Base-by-base conservation (phyloP, 1,284 basidiomycete genomes). In the Dichomitus squalens region DNA sequence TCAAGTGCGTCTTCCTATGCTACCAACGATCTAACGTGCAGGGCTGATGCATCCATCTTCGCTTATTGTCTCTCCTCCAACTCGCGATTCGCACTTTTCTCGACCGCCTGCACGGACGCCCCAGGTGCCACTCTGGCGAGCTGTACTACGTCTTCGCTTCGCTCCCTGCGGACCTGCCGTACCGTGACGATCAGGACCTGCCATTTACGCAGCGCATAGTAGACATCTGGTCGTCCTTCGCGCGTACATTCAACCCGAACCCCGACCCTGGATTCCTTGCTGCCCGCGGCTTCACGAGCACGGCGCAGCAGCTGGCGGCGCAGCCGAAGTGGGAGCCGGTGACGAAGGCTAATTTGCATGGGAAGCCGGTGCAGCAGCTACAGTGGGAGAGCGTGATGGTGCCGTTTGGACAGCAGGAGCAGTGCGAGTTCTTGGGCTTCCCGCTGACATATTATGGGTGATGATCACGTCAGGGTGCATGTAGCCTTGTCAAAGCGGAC, bases 91-190 rank as follows among this genome's bases (percentile, higher is more conserved):
- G 5, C 16, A n/a, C 31, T 33, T 33, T 6, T 12, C 31, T 12
- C 31, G 31, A 6, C 7, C 16, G 25, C 25, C 29, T 25, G 16
- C 41, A 44, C 41, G 11, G 25, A 44, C 25, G 23, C 41, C 16
- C 4, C 58, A 73, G 72, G 58, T 78, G 75, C 49, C 76, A 77
- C 57, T 76, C 75, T 16, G 75, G 76, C 7, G 76, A 78, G 51
- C 64, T 77, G 7, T 73, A 64, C 66, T 76, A 73, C 66, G 65
- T 69, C 41, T 78, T 76, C 57, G 76, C 73, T 18, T 72, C 67
- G 1, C 59, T 76, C 14, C 71, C 72, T 5, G 67, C 68, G 41
- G 65, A 64, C 18, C 64, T 63, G 7, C 72, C 73, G 2, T 76
- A 73, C 63, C 74, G 76, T 20, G 76, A 78, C 60, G 67, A 64